Conservation (phyloP, 108 stramenopile species). For the Skeletonema marinoi region DNA sequence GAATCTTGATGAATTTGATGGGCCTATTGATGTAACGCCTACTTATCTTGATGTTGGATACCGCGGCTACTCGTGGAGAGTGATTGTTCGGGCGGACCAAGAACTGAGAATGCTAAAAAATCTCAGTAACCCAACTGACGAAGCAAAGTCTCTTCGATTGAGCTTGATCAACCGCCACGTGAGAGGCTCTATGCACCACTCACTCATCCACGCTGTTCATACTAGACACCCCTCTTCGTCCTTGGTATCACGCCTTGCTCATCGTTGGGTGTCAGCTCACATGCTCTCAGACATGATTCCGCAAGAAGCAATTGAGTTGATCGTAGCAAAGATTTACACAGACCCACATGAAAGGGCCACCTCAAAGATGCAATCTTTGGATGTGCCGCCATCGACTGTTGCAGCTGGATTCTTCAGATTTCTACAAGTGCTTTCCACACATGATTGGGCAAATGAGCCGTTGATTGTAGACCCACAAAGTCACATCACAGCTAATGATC, state of each 20-base stretch:
- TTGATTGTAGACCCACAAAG: constrained; percentile 87
- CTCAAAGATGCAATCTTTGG: constrained; percentile 13
- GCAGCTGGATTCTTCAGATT: constrained; percentile 72
- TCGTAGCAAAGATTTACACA: constrained; percentile 82
- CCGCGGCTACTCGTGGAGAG: constrained; percentile 78
- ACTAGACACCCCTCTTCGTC: constrained; percentile 80
- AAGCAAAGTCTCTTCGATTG: constrained; percentile 49
- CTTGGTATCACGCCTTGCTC: constrained; percentile 66
- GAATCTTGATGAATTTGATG: constrained; percentile 46
- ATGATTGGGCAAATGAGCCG: constrained; percentile 83
- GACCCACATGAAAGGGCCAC: constrained; percentile 32
- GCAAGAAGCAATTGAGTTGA: constrained; percentile 74
- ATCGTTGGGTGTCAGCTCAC: constrained; percentile 78
- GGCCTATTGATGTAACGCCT: constrained; percentile 64
- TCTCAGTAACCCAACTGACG: constrained; percentile 58
- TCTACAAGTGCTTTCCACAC: constrained; percentile 61
- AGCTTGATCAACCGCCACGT: constrained; percentile 66
- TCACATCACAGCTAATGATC: constrained; percentile 63
- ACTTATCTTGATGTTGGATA: constrained; percentile 70
- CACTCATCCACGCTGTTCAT: constrained; percentile 77
- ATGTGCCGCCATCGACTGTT: constrained; percentile 61
- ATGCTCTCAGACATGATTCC: constrained; percentile 79
- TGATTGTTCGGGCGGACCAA: constrained; percentile 80
- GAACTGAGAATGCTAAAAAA: constrained; percentile 69
- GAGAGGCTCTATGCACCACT: constrained; percentile 73